Percentiles rank a stretch among this genome's conserved stretches.
phyloP scores from a whole-genome alignment of 306 rosid genomes.

The Sphenostylis stenocarpa region DNA sequence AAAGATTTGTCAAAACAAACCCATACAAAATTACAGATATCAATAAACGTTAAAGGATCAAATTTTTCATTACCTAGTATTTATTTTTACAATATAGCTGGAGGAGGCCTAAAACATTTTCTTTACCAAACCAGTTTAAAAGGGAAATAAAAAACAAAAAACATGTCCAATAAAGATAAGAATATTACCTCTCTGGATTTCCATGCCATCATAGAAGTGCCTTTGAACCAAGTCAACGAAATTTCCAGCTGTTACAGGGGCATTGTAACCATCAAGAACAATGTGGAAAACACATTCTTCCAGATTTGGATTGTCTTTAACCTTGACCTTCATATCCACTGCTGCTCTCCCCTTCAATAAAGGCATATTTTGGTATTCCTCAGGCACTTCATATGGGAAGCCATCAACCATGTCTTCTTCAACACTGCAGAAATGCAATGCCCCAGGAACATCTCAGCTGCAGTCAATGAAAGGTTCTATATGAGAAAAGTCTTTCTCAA shows the following conservation, averaged over 20 bases:
- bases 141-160: conserved; percentile 4
- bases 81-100: not conserved
- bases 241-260: conserved; percentile 95
- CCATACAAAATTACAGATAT: not conserved
- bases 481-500: conserved; percentile 69
- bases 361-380: conserved; percentile 84
- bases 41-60: not conserved
- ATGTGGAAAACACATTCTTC: conserved; percentile 84
- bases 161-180: not conserved
- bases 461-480: conserved; percentile 97
- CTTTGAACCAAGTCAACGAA: conserved; percentile 90
- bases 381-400: conserved; percentile 89
- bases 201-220: conserved; percentile 96
- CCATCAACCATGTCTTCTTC: conserved; percentile 99
- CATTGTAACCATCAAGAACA: conserved; percentile 93
- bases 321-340: conserved; percentile 98
- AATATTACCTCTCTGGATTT: conserved; percentile 90
- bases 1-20: too few species aligned
- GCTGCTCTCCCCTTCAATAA: conserved; percentile 93
- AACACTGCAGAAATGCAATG: conserved; percentile 99
- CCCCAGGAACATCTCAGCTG: conserved; percentile 99
- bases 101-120: conserved; percentile 11
- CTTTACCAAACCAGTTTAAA: conserved; percentile 24
- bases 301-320: conserved; percentile 86
- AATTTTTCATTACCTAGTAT: too few species aligned